Evolutionary conservation across 495 filamentous ascomycete genomes (phyloP).

Genomic region (Neurospora sp.): DNA sequence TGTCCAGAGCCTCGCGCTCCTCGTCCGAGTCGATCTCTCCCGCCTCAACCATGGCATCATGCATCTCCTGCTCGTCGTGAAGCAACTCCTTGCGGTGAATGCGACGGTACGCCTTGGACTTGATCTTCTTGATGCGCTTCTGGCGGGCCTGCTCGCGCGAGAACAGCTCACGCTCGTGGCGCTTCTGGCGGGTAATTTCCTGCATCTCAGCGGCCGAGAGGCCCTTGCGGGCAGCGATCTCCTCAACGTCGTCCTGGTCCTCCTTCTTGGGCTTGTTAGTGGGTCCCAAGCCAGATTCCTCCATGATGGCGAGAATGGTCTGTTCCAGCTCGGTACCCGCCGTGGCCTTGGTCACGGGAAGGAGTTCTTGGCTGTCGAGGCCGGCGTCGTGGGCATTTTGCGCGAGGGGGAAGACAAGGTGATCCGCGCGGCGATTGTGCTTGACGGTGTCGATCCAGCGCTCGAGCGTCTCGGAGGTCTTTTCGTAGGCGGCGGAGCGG

Average conservation of each 20-base stretch:
- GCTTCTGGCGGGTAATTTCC: constrained; percentile 62
- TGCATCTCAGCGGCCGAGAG: constrained; percentile 59
- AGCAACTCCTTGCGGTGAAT: constrained; percentile 83
- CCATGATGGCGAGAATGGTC: constrained; percentile 75
- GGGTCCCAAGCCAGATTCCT: constrained; percentile 68
- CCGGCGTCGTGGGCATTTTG: constrained; percentile 52
- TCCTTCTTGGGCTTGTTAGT: constrained; percentile 36
- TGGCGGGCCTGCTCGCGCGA: constrained; percentile 84
- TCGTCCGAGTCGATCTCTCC: constrained; percentile 60
- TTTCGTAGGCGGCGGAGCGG: constrained; percentile 74
- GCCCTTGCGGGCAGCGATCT: constrained; percentile 45
- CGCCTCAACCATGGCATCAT: constrained; percentile 52
- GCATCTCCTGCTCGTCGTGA: constrained; percentile 59
- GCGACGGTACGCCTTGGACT: constrained; percentile 84
- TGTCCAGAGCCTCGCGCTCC: constrained; percentile 69
- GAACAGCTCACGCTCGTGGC: constrained; percentile 70
- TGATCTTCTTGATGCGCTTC: constrained; percentile 96
- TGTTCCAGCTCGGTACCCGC: constrained; percentile 73
- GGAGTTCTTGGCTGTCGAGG: constrained; percentile 38
- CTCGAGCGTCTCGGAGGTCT: constrained; percentile 82
- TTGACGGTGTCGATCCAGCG: constrained; percentile 94
- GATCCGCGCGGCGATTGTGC: constrained; percentile 82
- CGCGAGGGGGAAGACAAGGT: constrained; percentile 79
- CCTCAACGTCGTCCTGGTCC: constrained; percentile 54
- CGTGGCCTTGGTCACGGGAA: constrained; percentile 42